phyloP scores from a whole-genome alignment of 2,329 filamentous ascomycete genomes.

The Monilinia fructicola region DNA sequence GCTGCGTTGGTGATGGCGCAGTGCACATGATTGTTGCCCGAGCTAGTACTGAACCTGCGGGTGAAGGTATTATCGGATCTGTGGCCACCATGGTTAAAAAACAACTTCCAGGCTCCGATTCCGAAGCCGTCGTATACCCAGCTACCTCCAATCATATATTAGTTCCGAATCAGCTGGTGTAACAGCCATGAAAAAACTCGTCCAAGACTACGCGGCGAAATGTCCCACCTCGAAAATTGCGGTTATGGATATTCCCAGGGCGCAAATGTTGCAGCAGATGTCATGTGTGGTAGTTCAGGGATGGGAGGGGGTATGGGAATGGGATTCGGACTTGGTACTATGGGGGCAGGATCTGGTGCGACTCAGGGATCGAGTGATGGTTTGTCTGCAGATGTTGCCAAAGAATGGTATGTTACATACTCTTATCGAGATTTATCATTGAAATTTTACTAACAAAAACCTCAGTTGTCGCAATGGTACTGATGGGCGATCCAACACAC shows the following conservation, averaged over 20 bases:
- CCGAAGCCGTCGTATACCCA: constrained; percentile 41
- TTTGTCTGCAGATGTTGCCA: background rate
- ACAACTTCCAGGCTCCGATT: constrained; percentile 39
- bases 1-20: background rate
- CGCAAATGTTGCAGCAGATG: constrained; percentile 37
- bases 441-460: constrained; percentile 26
- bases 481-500: constrained; percentile 43
- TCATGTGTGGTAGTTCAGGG: constrained; percentile 34
- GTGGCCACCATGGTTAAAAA: constrained; percentile 40
- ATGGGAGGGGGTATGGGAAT: background rate
- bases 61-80: constrained; percentile 40
- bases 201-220: constrained; percentile 39
- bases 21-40: constrained; percentile 43
- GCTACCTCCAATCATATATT: constrained; percentile 37
- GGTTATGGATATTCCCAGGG: constrained; percentile 31
- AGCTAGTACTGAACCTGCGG: constrained; percentile 40
- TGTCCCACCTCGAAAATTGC: constrained; percentile 40
- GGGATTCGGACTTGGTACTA: too few relatives aligned
- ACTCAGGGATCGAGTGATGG: constrained; percentile 24
- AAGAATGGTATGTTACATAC: constrained; percentile 3
- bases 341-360: too few relatives aligned
- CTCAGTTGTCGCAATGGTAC: constrained; percentile 38
- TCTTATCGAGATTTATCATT: too few relatives aligned
- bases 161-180: constrained; percentile 40
- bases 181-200: constrained; percentile 37